phyloP scores from a whole-genome alignment of 2,329 filamentous ascomycete species.

The Botrytis aclada region DNA sequence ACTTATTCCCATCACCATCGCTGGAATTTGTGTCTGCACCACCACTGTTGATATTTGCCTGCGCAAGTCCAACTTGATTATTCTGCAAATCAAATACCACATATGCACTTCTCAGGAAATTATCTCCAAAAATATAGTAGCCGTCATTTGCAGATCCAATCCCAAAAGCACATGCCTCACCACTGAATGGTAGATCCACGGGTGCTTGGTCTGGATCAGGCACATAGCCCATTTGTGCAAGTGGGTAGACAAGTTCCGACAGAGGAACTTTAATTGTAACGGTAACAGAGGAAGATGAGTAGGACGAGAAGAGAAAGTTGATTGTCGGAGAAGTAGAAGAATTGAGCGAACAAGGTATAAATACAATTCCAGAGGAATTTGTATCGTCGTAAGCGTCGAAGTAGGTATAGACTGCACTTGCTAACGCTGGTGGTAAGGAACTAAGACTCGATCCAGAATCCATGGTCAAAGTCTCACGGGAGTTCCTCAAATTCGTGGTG shows the following conservation, averaged over 20 bases:
- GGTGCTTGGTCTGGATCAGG: too few species aligned
- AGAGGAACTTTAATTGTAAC: slow-evolving; percentile 44
- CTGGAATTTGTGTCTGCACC: neutral
- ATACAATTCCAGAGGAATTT: slow-evolving; percentile 20
- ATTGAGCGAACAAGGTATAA: slow-evolving; percentile 41
- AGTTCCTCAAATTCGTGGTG: too few species aligned
- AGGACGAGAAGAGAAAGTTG: slow-evolving; percentile 47
- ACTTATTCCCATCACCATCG: neutral
- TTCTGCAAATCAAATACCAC: slow-evolving; percentile 53
- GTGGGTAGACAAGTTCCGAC: slow-evolving; percentile 44
- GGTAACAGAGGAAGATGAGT: slow-evolving; percentile 40
- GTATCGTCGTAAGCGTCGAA: slow-evolving; percentile 42
- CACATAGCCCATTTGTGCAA: too few species aligned
- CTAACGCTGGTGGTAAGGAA: too few species aligned
- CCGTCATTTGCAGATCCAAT: slow-evolving; percentile 38
- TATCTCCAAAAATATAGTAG: slow-evolving; percentile 45
- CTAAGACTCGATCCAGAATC: too few species aligned
- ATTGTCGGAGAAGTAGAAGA: slow-evolving; percentile 40
- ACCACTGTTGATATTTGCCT: slow-evolving; percentile 44
- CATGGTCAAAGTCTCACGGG: too few species aligned
- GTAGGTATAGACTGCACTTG: too few species aligned
- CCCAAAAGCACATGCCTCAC: slow-evolving; percentile 50
- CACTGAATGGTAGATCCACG: slow-evolving; percentile 38
- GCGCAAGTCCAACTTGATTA: slow-evolving; percentile 47
- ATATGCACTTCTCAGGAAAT: slow-evolving; percentile 52